Evolutionary conservation across 805 yeast species (phyloP), one percentile per base, ranked within the genome.

Genomic region (Candida pseudoglaebosa): DNA sequence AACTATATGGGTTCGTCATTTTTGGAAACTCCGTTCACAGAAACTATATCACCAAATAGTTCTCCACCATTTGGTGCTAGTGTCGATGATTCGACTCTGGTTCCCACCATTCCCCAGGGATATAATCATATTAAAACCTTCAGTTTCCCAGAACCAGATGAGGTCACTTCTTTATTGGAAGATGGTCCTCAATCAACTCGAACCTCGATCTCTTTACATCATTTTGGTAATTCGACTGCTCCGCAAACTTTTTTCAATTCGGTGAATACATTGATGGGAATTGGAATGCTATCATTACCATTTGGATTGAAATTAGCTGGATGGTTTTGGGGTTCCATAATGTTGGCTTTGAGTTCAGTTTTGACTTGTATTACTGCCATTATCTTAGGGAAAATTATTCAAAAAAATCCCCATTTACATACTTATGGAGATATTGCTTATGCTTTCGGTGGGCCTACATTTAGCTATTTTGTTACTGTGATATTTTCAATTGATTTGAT

Each of bases 221-320:
- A 48, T 9, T 7, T 41, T 8, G 59, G 58, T 3, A 44, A 43
- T 46, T 76, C 82, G 5, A 85, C 93, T 0, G 79, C 78, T 0
- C 78, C 83, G 1, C 87, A 82, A 52, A 81, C 88, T 0, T 62
- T 79, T 13, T 78, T 82, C 63, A 81, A 81, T 53, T 73, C 83
- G 10, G 74, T 84, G 35, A 85, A 85, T 54, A 84, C 84, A 0
- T 61, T 85, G 20, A 78, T 85, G 46, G 95, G 95, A 0, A 75
- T 85, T 28, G 93, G 91, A 1, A 67, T 85, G 36, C 66, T 85
- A 32, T 81, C 93, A 0, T 64, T 85, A 35, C 90, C 95, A 0
- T 65, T 80, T 44, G 95, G 84, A 1, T 59, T 85, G 39, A 72
- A 68, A 46, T 69, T 79, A 32, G 71, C 89, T 1, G 95, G 95